These are phyloP conservation scores for Epichloe uncinata DNA, from an alignment of 2,329 filamentous ascomycete genomes.

Conservation along the genomic window DNA sequence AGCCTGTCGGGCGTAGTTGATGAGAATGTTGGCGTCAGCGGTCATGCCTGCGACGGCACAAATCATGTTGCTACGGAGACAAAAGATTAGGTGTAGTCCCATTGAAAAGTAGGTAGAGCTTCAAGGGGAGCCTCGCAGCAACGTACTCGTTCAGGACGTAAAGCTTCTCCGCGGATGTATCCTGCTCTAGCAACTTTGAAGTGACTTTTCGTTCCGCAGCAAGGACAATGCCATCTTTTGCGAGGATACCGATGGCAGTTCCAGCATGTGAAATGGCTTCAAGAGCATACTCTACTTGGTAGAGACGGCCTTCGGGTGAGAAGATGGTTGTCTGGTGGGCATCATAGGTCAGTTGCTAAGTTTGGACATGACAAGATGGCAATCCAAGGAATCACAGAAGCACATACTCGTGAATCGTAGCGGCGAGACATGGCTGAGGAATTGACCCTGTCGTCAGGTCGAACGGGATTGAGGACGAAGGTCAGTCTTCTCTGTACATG, in stretches of 20 bases:
- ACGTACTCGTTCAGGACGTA: constrained; percentile 96
- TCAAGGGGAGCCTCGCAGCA: too few species aligned
- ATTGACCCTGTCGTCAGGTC: neutral
- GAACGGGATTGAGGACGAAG: neutral
- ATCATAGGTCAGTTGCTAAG: constrained; percentile 1
- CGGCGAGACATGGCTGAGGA: constrained; percentile 65
- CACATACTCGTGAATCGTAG: constrained; percentile 87
- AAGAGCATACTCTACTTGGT: constrained; percentile 98
- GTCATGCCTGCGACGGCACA: constrained; percentile 98
- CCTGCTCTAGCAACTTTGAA: constrained; percentile 97
- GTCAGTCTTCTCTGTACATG: neutral
- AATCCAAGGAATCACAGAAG: constrained; percentile 10
- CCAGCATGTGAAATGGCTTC: constrained; percentile 98
- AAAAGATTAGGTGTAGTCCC: neutral
- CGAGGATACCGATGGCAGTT: constrained; percentile 90
- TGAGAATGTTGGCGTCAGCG: constrained; percentile 98
- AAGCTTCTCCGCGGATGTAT: constrained; percentile 98
- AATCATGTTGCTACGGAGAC: constrained; percentile 80
- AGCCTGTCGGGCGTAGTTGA: constrained; percentile 97
- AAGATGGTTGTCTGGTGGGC: constrained; percentile 84
- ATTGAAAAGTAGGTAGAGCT: neutral
- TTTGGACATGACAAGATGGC: neutral
- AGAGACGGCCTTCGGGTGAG: constrained; percentile 94
- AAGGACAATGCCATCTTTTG: constrained; percentile 95
- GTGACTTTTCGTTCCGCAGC: constrained; percentile 98